phyloP scores from a whole-genome alignment of 768 basidiomycete genomes.

The Kwoniella sp. region DNA sequence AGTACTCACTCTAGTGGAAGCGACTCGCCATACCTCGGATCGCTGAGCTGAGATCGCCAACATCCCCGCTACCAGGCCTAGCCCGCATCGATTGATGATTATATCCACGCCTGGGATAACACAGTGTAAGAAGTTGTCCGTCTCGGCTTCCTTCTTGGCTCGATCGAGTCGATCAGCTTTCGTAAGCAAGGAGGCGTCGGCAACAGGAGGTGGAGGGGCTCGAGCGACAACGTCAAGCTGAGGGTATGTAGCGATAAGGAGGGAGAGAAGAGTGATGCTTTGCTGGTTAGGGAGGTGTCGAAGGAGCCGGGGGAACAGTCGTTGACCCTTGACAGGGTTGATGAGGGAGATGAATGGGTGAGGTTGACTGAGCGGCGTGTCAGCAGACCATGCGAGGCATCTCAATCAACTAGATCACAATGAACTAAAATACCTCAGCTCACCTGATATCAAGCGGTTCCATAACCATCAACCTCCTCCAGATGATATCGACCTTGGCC shows the following conservation, averaged over 20 bases:
- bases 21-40: slow-evolving; percentile 71
- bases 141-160: slow-evolving; percentile 72
- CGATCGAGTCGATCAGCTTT: slow-evolving; percentile 52
- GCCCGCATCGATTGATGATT: slow-evolving; percentile 73
- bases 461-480: slow-evolving; percentile 80
- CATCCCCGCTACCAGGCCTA: slow-evolving; percentile 83
- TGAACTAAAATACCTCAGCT: no score
- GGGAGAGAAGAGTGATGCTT: slow-evolving; percentile 82
- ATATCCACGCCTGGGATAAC: slow-evolving; percentile 84
- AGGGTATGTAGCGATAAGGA: slow-evolving; percentile 89
- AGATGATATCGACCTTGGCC: slow-evolving; percentile 66
- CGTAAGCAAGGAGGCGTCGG: slow-evolving; percentile 59
- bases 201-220: slow-evolving; percentile 67
- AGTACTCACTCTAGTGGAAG: slow-evolving; percentile 74
- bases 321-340: slow-evolving; percentile 86
- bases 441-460: slow-evolving; percentile 92
- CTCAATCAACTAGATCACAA: no score
- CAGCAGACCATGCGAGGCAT: no score
- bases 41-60: slow-evolving; percentile 79
- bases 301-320: slow-evolving; percentile 81
- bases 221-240: slow-evolving; percentile 88
- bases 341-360: slow-evolving; percentile 96
- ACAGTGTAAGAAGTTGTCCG: slow-evolving; percentile 81
- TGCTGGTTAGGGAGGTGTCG: slow-evolving; percentile 77
- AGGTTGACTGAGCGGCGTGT: slow-evolving; percentile 65